Evolutionary conservation across 169 alveolate genomes (phyloP).

Genomic region (Besnoitia besnoiti): DNA sequence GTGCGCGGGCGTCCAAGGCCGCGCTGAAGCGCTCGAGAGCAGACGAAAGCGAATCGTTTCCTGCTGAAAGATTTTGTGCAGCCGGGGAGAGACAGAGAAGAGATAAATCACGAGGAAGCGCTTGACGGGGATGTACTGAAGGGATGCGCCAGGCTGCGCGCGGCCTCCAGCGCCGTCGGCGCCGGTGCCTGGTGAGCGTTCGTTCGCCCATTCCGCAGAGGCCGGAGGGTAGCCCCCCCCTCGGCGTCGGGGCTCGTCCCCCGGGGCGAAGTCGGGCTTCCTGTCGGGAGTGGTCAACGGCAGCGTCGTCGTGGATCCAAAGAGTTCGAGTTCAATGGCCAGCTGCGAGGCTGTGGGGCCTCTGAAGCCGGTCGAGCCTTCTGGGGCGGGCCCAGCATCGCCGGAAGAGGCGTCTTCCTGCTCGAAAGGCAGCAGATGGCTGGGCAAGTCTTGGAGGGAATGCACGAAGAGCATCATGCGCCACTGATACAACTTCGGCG

Average conservation of each 20-base stretch:
- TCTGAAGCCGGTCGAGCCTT: neutral
- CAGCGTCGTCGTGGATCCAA: conserved; percentile 4
- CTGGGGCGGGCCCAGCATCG: neutral
- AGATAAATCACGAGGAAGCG: conserved; percentile 64
- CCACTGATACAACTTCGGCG: conserved; percentile 70
- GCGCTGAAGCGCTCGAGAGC: neutral
- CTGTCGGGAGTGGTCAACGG: neutral
- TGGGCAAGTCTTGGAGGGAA: conserved; percentile 58
- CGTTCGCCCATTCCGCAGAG: neutral
- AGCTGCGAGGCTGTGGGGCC: neutral
- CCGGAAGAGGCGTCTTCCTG: neutral
- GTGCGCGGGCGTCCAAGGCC: neutral
- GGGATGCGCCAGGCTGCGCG: neutral
- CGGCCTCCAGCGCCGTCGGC: no score
- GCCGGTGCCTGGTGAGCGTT: no score
- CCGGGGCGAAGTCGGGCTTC: neutral
- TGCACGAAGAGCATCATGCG: conserved; percentile 71
- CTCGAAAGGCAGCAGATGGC: neutral
- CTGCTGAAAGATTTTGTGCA: neutral
- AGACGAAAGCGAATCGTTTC: neutral
- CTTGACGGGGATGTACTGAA: conserved; percentile 12
- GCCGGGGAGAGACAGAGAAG: conserved; percentile 40
- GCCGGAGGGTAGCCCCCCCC: neutral
- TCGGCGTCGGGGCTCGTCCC: neutral
- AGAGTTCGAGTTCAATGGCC: neutral